phyloP scores from a whole-genome alignment of 176 grass and related monocot genomes.

The Eremochloa ophiuroides region DNA sequence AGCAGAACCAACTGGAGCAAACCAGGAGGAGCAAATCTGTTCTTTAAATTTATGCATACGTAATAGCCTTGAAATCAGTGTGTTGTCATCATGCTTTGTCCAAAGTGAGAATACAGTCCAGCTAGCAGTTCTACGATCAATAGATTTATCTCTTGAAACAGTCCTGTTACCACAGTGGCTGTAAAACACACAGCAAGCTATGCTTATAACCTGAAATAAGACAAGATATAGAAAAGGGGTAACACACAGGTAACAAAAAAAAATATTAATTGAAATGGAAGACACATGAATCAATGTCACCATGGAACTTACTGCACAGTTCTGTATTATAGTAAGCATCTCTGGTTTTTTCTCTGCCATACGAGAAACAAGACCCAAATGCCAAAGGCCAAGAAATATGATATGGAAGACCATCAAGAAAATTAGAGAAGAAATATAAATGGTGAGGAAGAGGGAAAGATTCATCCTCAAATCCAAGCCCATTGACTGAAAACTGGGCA shows the following conservation, averaged over 20 bases:
- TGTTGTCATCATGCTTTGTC: conserved; percentile 83
- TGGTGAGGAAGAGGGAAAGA: conserved; percentile 81
- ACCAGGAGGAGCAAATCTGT: conserved; percentile 96
- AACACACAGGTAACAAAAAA: conserved; percentile 6
- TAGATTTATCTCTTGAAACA: conserved; percentile 62
- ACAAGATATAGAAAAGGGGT: conserved; percentile 5
- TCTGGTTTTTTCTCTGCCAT: conserved; percentile 84
- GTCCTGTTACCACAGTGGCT: conserved; percentile 93
- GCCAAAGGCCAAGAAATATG: conserved; percentile 95
- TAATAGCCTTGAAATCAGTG: conserved; percentile 48
- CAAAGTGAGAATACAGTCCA: conserved; percentile 76
- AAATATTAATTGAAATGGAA: conserved; percentile 3
- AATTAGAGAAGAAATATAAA: conserved; percentile 84
- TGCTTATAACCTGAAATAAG: conserved; percentile 82
- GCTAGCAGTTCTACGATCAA: conserved; percentile 73
- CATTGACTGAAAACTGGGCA: conserved; percentile 99
- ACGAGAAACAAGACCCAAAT: conserved; percentile 87
- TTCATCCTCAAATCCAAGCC: conserved; percentile 98
- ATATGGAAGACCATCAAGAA: conserved; percentile 91
- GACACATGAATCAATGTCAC: neutral
- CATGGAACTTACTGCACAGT: conserved; percentile 77
- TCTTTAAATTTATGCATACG: conserved; percentile 94
- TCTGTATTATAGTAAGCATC: conserved; percentile 88
- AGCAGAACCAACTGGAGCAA: conserved; percentile 90
- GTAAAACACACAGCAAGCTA: conserved; percentile 98